Percentiles rank a stretch among this genome's conserved stretches.
phyloP scores from a whole-genome alignment of 2,329 filamentous ascomycete genomes.

The Emmonsia crescens region DNA sequence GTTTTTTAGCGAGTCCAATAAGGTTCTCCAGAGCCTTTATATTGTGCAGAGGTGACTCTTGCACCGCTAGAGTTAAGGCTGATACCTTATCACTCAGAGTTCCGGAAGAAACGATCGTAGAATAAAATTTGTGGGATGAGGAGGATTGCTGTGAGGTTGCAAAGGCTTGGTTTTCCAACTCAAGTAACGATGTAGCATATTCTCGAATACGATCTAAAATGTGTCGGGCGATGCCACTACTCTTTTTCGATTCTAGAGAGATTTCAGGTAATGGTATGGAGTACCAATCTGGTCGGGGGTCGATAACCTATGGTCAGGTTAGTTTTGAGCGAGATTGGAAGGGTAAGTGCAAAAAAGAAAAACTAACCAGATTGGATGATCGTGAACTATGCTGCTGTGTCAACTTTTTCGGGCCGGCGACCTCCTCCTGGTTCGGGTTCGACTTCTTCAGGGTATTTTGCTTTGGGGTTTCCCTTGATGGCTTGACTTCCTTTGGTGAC shows the following conservation, averaged over 20 bases:
- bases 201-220: slow-evolving; percentile 47
- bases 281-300: slow-evolving; percentile 59
- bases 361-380: slow-evolving; percentile 23
- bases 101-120: slow-evolving; percentile 91
- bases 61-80: slow-evolving; percentile 81
- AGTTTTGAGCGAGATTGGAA: slow-evolving; percentile 10
- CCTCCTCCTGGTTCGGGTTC: slow-evolving; percentile 23
- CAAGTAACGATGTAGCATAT: slow-evolving; percentile 63
- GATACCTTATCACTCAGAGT: slow-evolving; percentile 96
- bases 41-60: slow-evolving; percentile 93
- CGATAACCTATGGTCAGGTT: slow-evolving; percentile 39
- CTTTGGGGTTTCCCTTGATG: slow-evolving; percentile 1
- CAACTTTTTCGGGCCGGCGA: slow-evolving; percentile 3
- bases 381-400: not conserved
- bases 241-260: slow-evolving; percentile 35
- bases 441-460: slow-evolving; percentile 14
- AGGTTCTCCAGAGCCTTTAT: slow-evolving; percentile 79
- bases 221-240: slow-evolving; percentile 38
- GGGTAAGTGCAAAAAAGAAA: not conserved
- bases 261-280: slow-evolving; percentile 46
- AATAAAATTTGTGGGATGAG: slow-evolving; percentile 85
- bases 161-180: slow-evolving; percentile 69
- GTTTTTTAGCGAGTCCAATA: slow-evolving; percentile 74
- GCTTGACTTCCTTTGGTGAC: slow-evolving; percentile 1
- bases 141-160: slow-evolving; percentile 58